A percentile compares a stretch with the other conserved stretches of the same genome.
Evolutionary conservation across 164 flowering plant species (phyloP).

Genomic region (Annona squamosa): DNA sequence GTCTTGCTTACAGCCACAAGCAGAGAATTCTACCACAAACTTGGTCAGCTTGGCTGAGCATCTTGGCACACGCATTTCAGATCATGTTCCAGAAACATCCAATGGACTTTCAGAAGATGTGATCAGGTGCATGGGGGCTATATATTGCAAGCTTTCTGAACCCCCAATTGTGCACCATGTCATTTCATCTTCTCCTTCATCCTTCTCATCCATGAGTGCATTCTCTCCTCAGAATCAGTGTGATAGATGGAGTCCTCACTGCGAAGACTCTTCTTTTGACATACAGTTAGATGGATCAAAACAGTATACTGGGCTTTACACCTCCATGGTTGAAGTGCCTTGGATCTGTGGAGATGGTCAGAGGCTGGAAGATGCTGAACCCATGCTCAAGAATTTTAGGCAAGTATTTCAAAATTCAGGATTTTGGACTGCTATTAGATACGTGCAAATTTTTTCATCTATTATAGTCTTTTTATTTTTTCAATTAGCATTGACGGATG

Average conservation of each 20-base stretch:
- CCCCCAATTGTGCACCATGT: conserved; percentile 51
- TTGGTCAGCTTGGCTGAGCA: conserved; percentile 59
- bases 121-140: conserved; percentile 65
- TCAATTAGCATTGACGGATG: neutral
- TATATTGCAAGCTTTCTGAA: conserved; percentile 75
- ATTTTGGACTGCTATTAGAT: neutral
- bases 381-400: conserved; percentile 72
- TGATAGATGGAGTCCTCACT: conserved; percentile 82
- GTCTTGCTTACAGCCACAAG: conserved; percentile 31
- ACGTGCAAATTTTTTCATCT: neutral
- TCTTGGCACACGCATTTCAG: conserved; percentile 45
- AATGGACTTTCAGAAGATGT: conserved; percentile 81
- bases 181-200: conserved; percentile 64
- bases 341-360: conserved; percentile 60
- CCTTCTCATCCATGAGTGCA: conserved; percentile 58
- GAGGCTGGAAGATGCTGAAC: conserved; percentile 58
- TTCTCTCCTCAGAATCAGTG: conserved; percentile 71
- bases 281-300: conserved; percentile 63
- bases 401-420: conserved; percentile 14
- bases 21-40: conserved; percentile 35
- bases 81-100: conserved; percentile 54
- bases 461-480: too few species aligned
- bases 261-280: conserved; percentile 69
- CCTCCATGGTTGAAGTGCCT: conserved; percentile 83
- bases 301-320: conserved; percentile 87